Evolutionary conservation across 2,329 filamentous ascomycete genomes (phyloP), one percentile per base, ranked within the genome.

Genomic region (Neofusicoccum parvum): DNA sequence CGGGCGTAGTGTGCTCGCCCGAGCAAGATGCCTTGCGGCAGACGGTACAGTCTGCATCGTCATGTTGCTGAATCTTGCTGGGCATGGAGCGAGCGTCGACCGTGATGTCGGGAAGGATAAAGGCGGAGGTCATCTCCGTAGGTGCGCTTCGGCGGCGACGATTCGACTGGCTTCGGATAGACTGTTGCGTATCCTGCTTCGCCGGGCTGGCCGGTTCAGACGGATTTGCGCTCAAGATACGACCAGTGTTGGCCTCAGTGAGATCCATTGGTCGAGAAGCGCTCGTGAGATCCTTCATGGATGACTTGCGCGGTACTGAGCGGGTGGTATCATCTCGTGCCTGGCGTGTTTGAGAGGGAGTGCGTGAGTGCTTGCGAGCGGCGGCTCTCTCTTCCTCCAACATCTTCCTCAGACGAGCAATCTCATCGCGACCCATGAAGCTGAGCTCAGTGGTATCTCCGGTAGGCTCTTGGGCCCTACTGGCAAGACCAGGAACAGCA

Each of bases 101-200:
- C 20, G 86, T 88, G 69, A 89, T 87, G 69, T 89, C 87, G 11
- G 86, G 86, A 5, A 89, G 76, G 68, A 89, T 88, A 72, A 88
- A 88, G 5, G 86, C 87, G 3, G 86, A 89, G 5, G 87, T 89
- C 83, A 87, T 84, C 65, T 87, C 85, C 32, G 81, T 79, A 14
- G 79, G 77, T 43, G 77, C 76, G 45, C 79, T 81, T 34, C 80
- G 82, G 51, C 82, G 83, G 58, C 84, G 82, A 51, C 84, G 82
- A 62, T 80, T 80, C 37, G 81, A 80, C 53, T 81, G 81, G 71
- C 83, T 82, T 5, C 83, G 72, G 43, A 82, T 77, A 0, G 85
- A 85, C 49, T 78, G 71, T 14, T 83, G 80, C 4, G 78, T 80
- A 74, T 46, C 77, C 74, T 69, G 78, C 71, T 45, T 71, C 69